Conservation (phyloP, 345 rosid genomes). For the Raphanus raphanistrum region DNA sequence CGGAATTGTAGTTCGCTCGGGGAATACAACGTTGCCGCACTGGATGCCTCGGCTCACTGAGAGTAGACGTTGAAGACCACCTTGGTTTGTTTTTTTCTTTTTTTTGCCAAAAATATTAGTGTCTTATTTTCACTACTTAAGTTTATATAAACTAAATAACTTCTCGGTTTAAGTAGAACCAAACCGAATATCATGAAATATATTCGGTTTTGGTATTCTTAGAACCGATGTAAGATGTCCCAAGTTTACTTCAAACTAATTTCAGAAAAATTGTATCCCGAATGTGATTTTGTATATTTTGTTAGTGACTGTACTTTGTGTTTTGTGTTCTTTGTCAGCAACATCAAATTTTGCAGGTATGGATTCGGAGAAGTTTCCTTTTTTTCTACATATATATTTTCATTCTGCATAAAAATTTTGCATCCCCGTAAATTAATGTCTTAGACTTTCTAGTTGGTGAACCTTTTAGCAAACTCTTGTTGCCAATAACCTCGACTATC, state of each 20-base stretch:
- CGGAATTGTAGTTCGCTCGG: not conserved
- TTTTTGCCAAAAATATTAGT: too few relatives aligned
- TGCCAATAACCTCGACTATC: not conserved
- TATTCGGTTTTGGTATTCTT: not conserved
- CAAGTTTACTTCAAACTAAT: not conserved
- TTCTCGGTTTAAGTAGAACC: conserved; percentile 4
- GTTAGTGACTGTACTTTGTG: not conserved
- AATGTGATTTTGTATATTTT: conserved; percentile 22
- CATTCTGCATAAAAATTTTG: not conserved
- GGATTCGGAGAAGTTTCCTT: not conserved
- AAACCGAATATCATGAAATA: not conserved
- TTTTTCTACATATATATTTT: not conserved
- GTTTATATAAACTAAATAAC: conserved; percentile 15
- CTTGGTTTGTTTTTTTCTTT: not conserved
- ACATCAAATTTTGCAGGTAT: not conserved
- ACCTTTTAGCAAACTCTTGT: not conserved
- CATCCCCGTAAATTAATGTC: not conserved
- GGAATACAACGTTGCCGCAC: conserved; percentile 31
- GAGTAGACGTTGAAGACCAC: conserved; percentile 9
- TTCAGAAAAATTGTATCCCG: not conserved
- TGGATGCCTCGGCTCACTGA: conserved; percentile 30
- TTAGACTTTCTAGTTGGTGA: not conserved
- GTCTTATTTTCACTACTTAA: not conserved
- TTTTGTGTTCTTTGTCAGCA: not conserved
- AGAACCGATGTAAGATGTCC: not conserved